Base-by-base conservation (phyloP, 352 stramenopile species). In the Phytopythium aichiense region DNA sequence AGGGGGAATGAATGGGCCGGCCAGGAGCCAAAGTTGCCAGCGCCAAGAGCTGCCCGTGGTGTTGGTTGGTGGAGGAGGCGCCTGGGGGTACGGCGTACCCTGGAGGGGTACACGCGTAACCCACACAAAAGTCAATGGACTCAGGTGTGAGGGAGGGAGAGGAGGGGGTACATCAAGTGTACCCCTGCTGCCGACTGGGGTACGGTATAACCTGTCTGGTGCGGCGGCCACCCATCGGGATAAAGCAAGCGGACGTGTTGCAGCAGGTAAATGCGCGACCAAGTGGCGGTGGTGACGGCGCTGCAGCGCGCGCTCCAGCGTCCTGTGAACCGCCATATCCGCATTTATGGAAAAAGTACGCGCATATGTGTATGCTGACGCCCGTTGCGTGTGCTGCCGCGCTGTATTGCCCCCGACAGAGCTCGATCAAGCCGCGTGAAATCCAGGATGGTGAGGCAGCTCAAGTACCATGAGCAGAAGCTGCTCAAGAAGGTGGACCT, bases 401-500 rank as follows among this genome's bases (percentile, higher is more conserved):
- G 11, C 22, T 20, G 7, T 59, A 28, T 59, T 59, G 35, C 20
- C 18, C 15, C 8, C 23, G 23, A 4, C 5, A 25, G 54, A 22
- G 13, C 3, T 2, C 37, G 8, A 4, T n/a, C 18, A 23, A 46
- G 20, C 22, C 28, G 8, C 7, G 3, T 23, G 20, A 22, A 12
- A 45, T 4, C 33, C 12, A 72, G 7, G 6, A 98, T 98, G 72
- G 72, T 71, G 74, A 83, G 95, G 51, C 88, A 97, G 67, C 78
- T 98, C 31, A 98, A 98, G 67, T 92, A 96, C 67, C 95, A 98
- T 74, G 95, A 98, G 73, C 89, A 99, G 80, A 99, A 99, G 82
- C 88, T 99, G 35, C 82, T 99, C 9, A 97, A 97, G 61, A 99
- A 99, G 73, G 97, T 99, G 58, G 96, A 99, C 67, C 87, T 99